These are phyloP conservation scores for Pelargonium fulgidum DNA, from an alignment of 441 rosid genomes.

Conservation along the genomic window DNA sequence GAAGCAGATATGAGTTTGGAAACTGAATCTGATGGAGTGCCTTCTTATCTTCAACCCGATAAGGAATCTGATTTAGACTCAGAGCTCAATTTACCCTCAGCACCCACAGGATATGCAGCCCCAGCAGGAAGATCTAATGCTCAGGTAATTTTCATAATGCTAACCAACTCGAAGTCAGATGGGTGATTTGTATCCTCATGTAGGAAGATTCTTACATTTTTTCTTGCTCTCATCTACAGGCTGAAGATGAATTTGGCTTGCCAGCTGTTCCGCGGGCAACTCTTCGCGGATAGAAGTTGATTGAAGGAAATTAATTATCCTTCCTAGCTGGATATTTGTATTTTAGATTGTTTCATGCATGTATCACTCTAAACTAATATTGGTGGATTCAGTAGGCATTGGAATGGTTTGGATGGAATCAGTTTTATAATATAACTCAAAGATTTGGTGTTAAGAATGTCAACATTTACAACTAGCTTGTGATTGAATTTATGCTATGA, in stretches of 20 bases:
- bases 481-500: conserved; percentile 16
- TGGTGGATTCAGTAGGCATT: too few species aligned
- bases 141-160: conserved; percentile 38
- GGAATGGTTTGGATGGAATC: too few species aligned
- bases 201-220: too few species aligned
- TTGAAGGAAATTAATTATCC: conserved; percentile 18
- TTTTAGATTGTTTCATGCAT: neutral
- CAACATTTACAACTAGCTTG: neutral
- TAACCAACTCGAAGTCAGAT: too few species aligned
- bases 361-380: neutral
- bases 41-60: conserved; percentile 93
- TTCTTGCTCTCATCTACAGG: conserved; percentile 32
- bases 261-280: conserved; percentile 88
- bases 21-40: conserved; percentile 69
- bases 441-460: too few species aligned
- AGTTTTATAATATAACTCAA: too few species aligned
- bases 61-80: conserved; percentile 49
- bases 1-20: conserved; percentile 92
- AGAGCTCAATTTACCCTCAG: conserved; percentile 76
- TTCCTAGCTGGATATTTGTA: conserved; percentile 8
- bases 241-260: conserved; percentile 73
- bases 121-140: conserved; percentile 48
- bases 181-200: too few species aligned
- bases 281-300: conserved; percentile 44
- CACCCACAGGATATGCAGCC: conserved; percentile 53